phyloP scores from a whole-genome alignment of 495 filamentous ascomycete species.

The Usnea hakonensis region DNA sequence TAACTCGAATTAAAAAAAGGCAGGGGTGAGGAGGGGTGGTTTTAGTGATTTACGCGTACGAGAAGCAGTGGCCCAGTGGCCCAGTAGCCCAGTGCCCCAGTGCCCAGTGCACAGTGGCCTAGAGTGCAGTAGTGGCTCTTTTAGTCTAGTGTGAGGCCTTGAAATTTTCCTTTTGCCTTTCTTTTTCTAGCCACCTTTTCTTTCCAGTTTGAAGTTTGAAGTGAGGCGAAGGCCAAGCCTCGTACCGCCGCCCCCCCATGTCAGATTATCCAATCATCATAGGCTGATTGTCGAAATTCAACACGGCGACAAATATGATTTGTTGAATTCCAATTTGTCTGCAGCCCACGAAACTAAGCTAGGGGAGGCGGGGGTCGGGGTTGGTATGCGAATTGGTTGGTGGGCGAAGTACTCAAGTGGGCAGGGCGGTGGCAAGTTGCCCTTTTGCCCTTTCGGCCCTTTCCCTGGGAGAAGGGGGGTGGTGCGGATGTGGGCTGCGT shows the following conservation, averaged over 20 bases:
- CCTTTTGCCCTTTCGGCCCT: slow-evolving; percentile 13
- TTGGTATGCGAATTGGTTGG: slow-evolving; percentile 8
- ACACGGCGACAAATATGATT: neutral
- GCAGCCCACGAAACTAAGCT: neutral
- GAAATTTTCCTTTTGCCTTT: neutral
- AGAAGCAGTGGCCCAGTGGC: too few species aligned
- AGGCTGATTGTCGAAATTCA: neutral
- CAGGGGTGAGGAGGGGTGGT: neutral
- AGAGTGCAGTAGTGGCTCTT: too few species aligned
- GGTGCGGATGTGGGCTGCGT: neutral
- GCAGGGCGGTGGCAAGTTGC: slow-evolving; percentile 11
- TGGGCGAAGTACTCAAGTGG: slow-evolving; percentile 6
- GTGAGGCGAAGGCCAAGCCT: slow-evolving; percentile 6
- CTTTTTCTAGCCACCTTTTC: slow-evolving; percentile 6
- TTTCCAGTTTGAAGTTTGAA: too few species aligned
- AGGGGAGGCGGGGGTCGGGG: slow-evolving; percentile 2
- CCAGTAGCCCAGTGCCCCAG: too few species aligned
- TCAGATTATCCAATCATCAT: neutral
- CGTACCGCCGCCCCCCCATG: slow-evolving; percentile 14
- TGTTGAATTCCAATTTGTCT: neutral
- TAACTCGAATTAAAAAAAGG: neutral
- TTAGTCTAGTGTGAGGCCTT: too few species aligned
- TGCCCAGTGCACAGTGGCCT: too few species aligned
- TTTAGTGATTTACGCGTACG: neutral
- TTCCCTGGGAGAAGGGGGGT: neutral